These are phyloP conservation scores for Mycena indigotica DNA, from an alignment of 768 basidiomycete genomes.

Conservation along the genomic window DNA sequence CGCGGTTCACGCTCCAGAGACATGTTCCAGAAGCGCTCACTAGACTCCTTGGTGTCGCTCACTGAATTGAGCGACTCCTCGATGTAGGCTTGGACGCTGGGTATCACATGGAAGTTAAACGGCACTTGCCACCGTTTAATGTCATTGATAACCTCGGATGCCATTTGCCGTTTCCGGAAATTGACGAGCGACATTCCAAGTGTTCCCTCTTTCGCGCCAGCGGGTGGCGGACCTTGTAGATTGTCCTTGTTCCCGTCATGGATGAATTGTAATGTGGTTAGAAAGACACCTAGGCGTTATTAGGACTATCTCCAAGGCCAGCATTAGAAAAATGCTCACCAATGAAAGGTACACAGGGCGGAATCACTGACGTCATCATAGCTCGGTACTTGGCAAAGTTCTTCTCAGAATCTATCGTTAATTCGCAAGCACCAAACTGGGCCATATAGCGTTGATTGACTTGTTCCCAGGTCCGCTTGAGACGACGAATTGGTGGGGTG, in stretches of 20 bases:
- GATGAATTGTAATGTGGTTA: constrained; percentile 96
- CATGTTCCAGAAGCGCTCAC: constrained; percentile 81
- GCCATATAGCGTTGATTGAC: constrained; percentile 74
- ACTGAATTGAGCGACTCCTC: constrained; percentile 76
- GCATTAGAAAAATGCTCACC: constrained; percentile 50
- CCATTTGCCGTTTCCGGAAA: constrained; percentile 92
- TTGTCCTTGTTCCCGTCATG: constrained; percentile 94
- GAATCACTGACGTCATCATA: constrained; percentile 77
- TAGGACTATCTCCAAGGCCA: constrained; percentile 10
- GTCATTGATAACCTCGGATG: constrained; percentile 95
- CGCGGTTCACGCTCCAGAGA: constrained; percentile 89
- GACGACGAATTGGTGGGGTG: constrained; percentile 86
- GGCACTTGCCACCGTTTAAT: constrained; percentile 96
- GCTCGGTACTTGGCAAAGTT: constrained; percentile 93
- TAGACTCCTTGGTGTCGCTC: constrained; percentile 65
- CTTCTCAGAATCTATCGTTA: constrained; percentile 89
- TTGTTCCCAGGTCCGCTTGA: constrained; percentile 94
- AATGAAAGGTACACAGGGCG: constrained; percentile 96
- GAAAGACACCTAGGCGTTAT: constrained; percentile 74
- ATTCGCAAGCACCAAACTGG: constrained; percentile 78
- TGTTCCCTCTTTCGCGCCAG: constrained; percentile 3
- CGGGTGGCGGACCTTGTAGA: constrained; percentile 48
- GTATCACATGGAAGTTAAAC: constrained; percentile 79
- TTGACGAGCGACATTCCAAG: constrained; percentile 66
- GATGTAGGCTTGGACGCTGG: constrained; percentile 71